Base-by-base conservation (phyloP, 371 early-diverging fungal species). In the Aphelidium insulamus region DNA sequence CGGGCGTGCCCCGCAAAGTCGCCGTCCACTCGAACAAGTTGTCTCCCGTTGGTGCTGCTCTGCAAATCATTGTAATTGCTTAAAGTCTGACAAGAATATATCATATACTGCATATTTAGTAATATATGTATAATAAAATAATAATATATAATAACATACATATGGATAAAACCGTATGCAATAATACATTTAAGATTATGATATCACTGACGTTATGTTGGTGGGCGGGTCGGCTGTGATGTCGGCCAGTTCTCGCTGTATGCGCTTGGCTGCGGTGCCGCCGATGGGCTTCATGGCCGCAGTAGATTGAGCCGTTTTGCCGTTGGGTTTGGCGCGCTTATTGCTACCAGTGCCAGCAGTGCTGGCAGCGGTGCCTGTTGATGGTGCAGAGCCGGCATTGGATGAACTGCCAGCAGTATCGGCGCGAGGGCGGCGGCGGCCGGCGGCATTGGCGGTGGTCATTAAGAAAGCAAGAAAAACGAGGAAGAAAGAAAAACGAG, bases 11-110 rank as follows among this genome's bases (percentile, higher is more conserved):
- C 39, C 68, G 66, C 39, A 92, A 83, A 6, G 92, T 90, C 16
- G 88, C 70, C 1, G 78, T 76, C 94, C 94, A 92, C 41, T 91
- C 88, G 51, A 77, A 90, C 33, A 92, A 51, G 42, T 86, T 85
- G 50, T 90, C 92, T 20, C 82, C 83, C 46, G 86, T 90, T 2
- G 94, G 94, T 14, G 88, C 84, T 29, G 94, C 94, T 48, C 79
- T 70, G 32, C 4, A 2, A 14, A 2, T 4, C 14, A 25, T 14
- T 21, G 16, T 18, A 2, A n/a, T 3, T 8, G 19, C 14, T n/a
- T 3, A 24, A 29, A 15, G 37, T 18, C 7, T 2, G 37, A 24
- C 40, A 43, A 5, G 42, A 32, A 23, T 43, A 34, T 26, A 40
- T 22, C 28, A 15, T 15, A 28, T 0, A 23, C 20, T 10, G 12